A percentile compares a stretch with the other conserved stretches of the same genome.
phyloP scores from a whole-genome alignment of 169 alveolate species.

The Fabrea salina region DNA sequence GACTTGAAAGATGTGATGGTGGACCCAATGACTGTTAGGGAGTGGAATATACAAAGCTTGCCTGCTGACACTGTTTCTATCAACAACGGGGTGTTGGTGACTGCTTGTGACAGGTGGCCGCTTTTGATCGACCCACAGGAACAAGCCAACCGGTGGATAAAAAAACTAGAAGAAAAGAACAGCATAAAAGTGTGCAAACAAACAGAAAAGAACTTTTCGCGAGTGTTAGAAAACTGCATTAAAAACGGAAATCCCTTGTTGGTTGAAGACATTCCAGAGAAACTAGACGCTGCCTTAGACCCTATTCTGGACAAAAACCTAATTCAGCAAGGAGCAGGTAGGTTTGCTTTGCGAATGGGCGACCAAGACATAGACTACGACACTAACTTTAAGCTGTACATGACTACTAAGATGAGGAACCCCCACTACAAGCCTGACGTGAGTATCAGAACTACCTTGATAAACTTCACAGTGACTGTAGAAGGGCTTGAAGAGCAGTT shows the following conservation, averaged over 20 bases:
- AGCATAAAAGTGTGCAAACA: conserved; percentile 10
- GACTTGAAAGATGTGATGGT: conserved; percentile 67
- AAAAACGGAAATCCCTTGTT: conserved; percentile 91
- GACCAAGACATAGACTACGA: conserved; percentile 80
- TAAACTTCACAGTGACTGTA: conserved; percentile 84
- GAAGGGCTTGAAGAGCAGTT: conserved; percentile 83
- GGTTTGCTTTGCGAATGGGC: conserved; percentile 59
- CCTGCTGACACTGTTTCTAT: conserved; percentile 80
- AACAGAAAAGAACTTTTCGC: conserved; percentile 48
- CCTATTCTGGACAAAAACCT: conserved; percentile 78
- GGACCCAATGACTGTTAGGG: conserved; percentile 75
- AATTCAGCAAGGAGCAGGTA: conserved; percentile 48
- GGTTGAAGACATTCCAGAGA: conserved; percentile 89
- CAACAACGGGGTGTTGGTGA: conserved; percentile 77
- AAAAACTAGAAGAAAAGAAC: conserved; percentile 49
- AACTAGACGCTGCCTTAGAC: conserved; percentile 88
- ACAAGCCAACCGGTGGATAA: conserved; percentile 82
- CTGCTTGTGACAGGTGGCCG: conserved; percentile 73
- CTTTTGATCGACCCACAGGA: conserved; percentile 87
- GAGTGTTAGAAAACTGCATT: conserved; percentile 77
- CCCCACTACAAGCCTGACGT: conserved; percentile 86
- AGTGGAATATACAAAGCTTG: conserved; percentile 81
- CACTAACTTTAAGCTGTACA: conserved; percentile 66
- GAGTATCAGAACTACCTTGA: conserved; percentile 78
- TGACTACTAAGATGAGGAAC: conserved; percentile 80